A percentile compares a stretch with the other conserved stretches of the same genome.
Evolutionary conservation across 768 basidiomycete species (phyloP).

Genomic region (Thelephora ganbajun): DNA sequence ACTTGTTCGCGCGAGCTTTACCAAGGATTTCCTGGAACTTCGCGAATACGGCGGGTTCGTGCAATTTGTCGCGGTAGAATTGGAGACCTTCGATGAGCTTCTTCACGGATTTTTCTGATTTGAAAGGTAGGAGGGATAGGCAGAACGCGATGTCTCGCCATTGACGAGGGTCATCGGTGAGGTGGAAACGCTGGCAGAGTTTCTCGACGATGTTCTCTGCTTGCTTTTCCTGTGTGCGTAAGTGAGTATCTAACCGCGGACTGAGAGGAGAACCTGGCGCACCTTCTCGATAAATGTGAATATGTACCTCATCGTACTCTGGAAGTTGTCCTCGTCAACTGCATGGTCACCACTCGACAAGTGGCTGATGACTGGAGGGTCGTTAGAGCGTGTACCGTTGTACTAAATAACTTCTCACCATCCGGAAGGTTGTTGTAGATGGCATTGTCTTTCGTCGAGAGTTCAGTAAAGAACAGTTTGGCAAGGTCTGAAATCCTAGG

Average conservation of each 20-base stretch:
- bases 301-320: slow-evolving; percentile 87
- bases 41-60: slow-evolving; percentile 69
- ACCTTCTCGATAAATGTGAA: slow-evolving; percentile 97
- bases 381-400: not conserved
- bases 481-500: slow-evolving; percentile 82
- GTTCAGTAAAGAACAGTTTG: slow-evolving; percentile 94
- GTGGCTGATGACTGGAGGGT: slow-evolving; percentile 73
- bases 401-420: slow-evolving; percentile 30
- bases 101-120: slow-evolving; percentile 92
- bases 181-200: slow-evolving; percentile 88
- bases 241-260: not conserved
- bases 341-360: slow-evolving; percentile 83
- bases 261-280: slow-evolving; percentile 6
- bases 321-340: slow-evolving; percentile 85
- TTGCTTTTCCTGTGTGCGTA: slow-evolving; percentile 71
- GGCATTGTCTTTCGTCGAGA: slow-evolving; percentile 95
- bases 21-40: slow-evolving; percentile 82
- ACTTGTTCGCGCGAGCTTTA: slow-evolving; percentile 90
- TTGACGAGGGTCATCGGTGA: slow-evolving; percentile 79
- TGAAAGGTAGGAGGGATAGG: slow-evolving; percentile 88
- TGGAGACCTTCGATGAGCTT: slow-evolving; percentile 88
- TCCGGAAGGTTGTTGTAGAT: slow-evolving; percentile 98
- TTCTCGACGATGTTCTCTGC: slow-evolving; percentile 96
- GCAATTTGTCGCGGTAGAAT: slow-evolving; percentile 92
- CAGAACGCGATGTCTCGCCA: slow-evolving; percentile 98